These are phyloP conservation scores for Solanum tacnaense DNA, from an alignment of 257 asterid species.

Conservation along the genomic window DNA sequence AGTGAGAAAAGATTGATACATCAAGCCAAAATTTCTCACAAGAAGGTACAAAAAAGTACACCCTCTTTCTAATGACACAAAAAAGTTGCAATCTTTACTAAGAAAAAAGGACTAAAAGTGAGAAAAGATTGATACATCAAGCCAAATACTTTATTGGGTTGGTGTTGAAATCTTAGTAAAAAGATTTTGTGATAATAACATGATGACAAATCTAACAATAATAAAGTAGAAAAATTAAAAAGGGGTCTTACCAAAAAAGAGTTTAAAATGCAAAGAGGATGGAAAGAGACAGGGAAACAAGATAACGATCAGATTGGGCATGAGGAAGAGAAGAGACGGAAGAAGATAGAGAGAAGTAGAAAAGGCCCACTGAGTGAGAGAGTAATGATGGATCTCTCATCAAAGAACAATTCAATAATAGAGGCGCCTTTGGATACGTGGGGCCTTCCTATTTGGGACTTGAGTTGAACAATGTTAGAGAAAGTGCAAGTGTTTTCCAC, in stretches of 20 bases:
- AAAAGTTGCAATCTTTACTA: conserved; percentile 35
- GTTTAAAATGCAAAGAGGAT: neutral
- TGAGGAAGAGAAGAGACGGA: neutral
- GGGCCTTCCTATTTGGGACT: neutral
- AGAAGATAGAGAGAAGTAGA: neutral
- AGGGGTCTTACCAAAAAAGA: neutral
- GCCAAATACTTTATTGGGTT: conserved; percentile 1
- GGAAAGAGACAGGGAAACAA: neutral
- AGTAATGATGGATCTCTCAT: neutral
- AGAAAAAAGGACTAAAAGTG: neutral
- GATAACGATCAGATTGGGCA: neutral
- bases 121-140: neutral
- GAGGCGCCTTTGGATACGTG: neutral
- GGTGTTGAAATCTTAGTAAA: neutral
- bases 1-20: neutral
- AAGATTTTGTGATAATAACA: neutral
- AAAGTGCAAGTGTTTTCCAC: neutral
- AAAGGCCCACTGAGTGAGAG: conserved; percentile 11
- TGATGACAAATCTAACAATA: neutral
- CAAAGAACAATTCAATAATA: neutral
- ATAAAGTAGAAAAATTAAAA: neutral
- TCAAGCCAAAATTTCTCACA: conserved; percentile 8
- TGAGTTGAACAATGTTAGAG: neutral
- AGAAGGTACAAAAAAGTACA: conserved; percentile 26
- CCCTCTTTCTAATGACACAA: conserved; percentile 2